phyloP scores from a whole-genome alignment of 768 basidiomycete genomes.

The Termitomyces sp. region DNA sequence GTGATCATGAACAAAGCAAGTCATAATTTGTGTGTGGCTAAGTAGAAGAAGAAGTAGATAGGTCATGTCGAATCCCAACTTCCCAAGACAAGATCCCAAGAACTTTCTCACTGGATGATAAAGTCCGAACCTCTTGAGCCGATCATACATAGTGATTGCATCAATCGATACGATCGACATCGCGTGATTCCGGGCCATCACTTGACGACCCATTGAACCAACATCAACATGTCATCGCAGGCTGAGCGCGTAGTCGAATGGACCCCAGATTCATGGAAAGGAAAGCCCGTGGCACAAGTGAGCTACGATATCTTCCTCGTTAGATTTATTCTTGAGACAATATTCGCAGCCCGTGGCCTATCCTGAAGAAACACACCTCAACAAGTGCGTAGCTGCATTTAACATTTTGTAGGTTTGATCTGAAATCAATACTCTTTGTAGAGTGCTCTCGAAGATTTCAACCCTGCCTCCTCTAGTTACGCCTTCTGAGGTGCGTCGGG shows the following conservation, averaged over 20 bases:
- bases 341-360: slow-evolving; percentile 61
- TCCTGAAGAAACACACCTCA: slow-evolving; percentile 57
- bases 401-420: background rate
- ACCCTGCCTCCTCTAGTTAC: slow-evolving; percentile 89
- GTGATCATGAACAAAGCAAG: no score
- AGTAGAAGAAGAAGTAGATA: no score
- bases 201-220: background rate
- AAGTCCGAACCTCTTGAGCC: no score
- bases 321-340: background rate
- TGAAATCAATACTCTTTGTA: slow-evolving; percentile 21
- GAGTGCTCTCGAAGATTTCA: slow-evolving; percentile 75
- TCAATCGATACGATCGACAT: no score
- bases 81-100: no score
- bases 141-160: no score
- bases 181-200: no score
- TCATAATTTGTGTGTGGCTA: no score
- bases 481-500: slow-evolving; percentile 72
- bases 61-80: no score
- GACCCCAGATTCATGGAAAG: slow-evolving; percentile 79
- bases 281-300: slow-evolving; percentile 75
- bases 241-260: slow-evolving; percentile 32
- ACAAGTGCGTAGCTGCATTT: slow-evolving; percentile 37
- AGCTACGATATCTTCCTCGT: slow-evolving; percentile 1
- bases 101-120: no score
- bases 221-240: background rate